Conservation (phyloP, 345 rosid genomes). For the Populus alba region DNA sequence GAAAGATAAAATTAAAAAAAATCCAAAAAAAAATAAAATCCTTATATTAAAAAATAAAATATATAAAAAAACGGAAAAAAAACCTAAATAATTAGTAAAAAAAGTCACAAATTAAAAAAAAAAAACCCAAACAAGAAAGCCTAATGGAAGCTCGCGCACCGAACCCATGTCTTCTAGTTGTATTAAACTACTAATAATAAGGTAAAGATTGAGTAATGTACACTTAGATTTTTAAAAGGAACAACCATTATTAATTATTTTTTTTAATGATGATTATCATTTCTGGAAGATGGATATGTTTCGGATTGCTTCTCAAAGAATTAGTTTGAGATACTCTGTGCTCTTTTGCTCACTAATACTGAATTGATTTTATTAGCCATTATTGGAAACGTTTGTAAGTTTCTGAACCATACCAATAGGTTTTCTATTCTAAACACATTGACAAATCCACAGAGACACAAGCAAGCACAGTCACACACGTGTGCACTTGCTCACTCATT, state of each 20-base stretch:
- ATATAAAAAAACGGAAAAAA: too few relatives aligned
- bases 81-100: too few relatives aligned
- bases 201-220: not conserved
- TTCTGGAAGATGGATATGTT: not conserved
- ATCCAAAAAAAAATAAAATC: too few relatives aligned
- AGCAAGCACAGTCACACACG: not conserved
- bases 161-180: too few relatives aligned
- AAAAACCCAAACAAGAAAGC: too few relatives aligned
- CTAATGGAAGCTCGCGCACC: too few relatives aligned
- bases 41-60: too few relatives aligned
- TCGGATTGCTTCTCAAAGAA: not conserved
- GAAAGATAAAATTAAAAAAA: too few relatives aligned
- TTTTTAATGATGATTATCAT: not conserved
- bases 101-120: rapidly evolving
- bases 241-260: not conserved
- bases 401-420: not conserved
- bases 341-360: not conserved
- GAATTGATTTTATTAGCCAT: not conserved
- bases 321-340: not conserved
- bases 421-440: not conserved
- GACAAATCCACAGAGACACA: not conserved
- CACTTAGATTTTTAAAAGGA: not conserved
- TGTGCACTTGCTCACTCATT: not conserved
- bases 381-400: not conserved
- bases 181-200: too few relatives aligned